phyloP scores from a whole-genome alignment of 179 eudicot species.

The Amaranthus tricolor region DNA sequence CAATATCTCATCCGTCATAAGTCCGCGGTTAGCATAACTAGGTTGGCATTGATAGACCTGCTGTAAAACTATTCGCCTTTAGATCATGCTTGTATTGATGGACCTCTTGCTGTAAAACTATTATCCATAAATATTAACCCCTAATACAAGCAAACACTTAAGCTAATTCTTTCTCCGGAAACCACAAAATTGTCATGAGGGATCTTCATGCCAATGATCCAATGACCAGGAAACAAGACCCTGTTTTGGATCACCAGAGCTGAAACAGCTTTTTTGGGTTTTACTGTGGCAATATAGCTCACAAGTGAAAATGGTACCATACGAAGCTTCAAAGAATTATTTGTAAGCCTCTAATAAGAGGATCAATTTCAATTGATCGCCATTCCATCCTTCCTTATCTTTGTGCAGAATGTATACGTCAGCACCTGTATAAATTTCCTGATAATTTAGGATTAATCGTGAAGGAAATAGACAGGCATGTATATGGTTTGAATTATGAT shows the following conservation, averaged over 20 bases:
- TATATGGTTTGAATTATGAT: too few species aligned
- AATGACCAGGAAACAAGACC: constrained; percentile 3
- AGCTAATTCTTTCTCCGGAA: neutral
- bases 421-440: constrained; percentile 17
- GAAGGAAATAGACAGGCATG: neutral
- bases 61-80: too few species aligned
- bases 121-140: neutral
- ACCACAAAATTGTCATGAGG: constrained; percentile 6
- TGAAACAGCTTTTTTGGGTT: constrained; percentile 10
- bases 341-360: neutral
- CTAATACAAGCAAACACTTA: neutral
- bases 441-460: neutral
- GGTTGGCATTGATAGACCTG: too few species aligned
- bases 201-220: neutral
- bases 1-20: neutral
- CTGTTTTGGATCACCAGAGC: constrained; percentile 17
- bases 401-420: constrained; percentile 1
- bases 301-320: constrained; percentile 6
- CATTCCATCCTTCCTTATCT: constrained; percentile 8
- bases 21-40: neutral
- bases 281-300: constrained; percentile 4
- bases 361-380: neutral
- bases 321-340: neutral
- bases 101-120: neutral
- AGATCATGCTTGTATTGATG: too few species aligned